Evolutionary conservation across 495 filamentous ascomycete genomes (phyloP), one percentile per base, ranked within the genome.

Genomic region (Trichocladium uniseriatum): DNA sequence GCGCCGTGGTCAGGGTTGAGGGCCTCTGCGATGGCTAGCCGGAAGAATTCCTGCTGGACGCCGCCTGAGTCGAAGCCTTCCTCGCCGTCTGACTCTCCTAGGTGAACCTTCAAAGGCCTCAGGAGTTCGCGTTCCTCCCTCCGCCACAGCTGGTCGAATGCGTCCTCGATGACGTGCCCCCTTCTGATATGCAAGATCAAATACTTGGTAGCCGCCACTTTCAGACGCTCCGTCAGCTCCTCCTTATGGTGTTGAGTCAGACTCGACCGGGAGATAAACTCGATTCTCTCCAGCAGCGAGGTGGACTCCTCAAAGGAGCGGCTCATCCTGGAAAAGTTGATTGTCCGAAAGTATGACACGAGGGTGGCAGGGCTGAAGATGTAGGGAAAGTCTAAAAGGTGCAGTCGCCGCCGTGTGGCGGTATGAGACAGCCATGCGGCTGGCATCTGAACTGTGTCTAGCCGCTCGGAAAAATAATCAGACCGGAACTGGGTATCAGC

Each of bases 21-120:
- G 3, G 82, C 84, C 58, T 94, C 83, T 5, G 73, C 79, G 55
- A 94, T 79, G 43, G 85, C 79, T 32, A 95, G 58, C 28, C 86
- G 80, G 69, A 98, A 96, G 66, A 95, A 97, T 50, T 98, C 92
- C 60, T 91, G 89, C 52, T 94, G 88, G 4, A 97, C 88, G 42
- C 92, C 92, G 45, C 92, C 92, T 48, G 89, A 86, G 66, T 98
- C 92, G 16, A 91, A 74, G 1, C 92, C 92, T 58, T 94, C 84
- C 66, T 96, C 92, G 14, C 89, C 87, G 49, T 76, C 75, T 18
- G 81, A 75, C 60, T 85, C 83, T 5, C 87, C 87, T 54, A 97
- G 80, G 38, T 85, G 80, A 24, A 98, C 84, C 52, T 94, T 95
- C 22, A 98, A 69, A 0, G 92, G 92, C 27, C 84, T 78, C 65